Evolutionary conservation across 2,329 filamentous ascomycete genomes (phyloP).

Genomic region (Gnomoniopsis smithogilvyi): DNA sequence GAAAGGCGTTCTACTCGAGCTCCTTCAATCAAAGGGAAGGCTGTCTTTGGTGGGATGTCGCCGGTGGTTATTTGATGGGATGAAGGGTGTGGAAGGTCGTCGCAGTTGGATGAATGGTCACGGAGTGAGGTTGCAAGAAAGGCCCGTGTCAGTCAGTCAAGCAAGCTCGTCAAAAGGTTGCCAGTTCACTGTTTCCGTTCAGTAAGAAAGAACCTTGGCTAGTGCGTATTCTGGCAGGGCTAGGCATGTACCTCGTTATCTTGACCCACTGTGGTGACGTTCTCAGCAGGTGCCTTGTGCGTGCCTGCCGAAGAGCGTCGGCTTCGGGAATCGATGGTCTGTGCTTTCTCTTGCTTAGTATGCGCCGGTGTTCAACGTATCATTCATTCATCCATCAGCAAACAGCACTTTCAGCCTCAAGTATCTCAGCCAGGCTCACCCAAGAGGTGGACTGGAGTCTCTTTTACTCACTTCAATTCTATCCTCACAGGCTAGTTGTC

Average conservation of each 20-base stretch:
- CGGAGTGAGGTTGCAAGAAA: slow-evolving; percentile 11
- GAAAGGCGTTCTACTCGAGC: not conserved
- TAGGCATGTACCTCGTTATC: not conserved
- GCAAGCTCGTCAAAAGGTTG: slow-evolving; percentile 17
- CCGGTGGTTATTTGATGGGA: slow-evolving; percentile 2
- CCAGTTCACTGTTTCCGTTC: not conserved
- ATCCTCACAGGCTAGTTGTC: too few species aligned
- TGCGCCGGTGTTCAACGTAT: not conserved
- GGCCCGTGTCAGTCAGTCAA: slow-evolving; percentile 3
- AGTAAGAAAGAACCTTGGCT: slow-evolving; percentile 1
- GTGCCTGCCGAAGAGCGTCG: not conserved
- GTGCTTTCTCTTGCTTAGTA: not conserved
- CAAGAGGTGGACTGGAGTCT: too few species aligned
- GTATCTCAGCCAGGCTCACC: too few species aligned
- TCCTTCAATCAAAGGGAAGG: not conserved
- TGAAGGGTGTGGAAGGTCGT: not conserved
- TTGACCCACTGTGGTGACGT: slow-evolving; percentile 6
- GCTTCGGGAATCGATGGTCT: not conserved
- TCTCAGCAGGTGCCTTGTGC: slow-evolving; percentile 4
- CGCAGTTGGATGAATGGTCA: slow-evolving; percentile 3
- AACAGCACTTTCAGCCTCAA: not conserved
- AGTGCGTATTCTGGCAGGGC: not conserved
- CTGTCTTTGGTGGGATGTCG: slow-evolving; percentile 1
- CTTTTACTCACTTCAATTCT: too few species aligned
- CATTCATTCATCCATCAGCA: too few species aligned